These are phyloP conservation scores for Blastomyces emzantsi DNA, from an alignment of 2,329 filamentous ascomycete species.

Conservation along the genomic window DNA sequence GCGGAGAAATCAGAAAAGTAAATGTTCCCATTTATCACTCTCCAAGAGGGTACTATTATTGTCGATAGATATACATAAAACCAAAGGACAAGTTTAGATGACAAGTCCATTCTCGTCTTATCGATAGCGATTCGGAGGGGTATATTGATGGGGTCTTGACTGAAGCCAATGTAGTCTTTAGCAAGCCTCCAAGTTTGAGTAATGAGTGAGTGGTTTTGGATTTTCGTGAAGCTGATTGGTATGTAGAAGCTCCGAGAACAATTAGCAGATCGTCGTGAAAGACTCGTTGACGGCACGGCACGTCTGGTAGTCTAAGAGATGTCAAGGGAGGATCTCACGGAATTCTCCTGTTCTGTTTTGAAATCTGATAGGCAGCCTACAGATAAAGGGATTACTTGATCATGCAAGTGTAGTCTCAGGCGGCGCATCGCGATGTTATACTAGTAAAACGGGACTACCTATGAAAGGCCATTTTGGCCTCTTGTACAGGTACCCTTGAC, in stretches of 20 bases:
- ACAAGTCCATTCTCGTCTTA: background rate
- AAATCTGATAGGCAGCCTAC: background rate
- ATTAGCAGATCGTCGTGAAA: background rate
- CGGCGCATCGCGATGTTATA: background rate
- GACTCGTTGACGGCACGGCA: constrained; percentile 6
- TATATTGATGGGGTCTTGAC: background rate
- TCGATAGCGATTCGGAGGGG: background rate
- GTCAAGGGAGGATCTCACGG: background rate
- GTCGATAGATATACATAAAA: background rate
- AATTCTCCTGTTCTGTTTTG: constrained; percentile 4
- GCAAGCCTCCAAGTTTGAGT: background rate
- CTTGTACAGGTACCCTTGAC: background rate
- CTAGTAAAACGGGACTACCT: background rate
- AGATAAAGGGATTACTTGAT: background rate
- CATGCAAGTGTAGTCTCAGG: background rate
- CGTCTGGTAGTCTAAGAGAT: background rate
- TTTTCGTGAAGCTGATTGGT: background rate
- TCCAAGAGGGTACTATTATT: background rate
- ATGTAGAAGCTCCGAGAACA: background rate
- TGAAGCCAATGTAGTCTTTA: background rate
- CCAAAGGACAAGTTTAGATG: background rate
- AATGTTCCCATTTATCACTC: background rate
- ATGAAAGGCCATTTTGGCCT: background rate
- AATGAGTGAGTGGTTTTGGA: background rate
- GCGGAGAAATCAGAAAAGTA: no score